A percentile compares a stretch with the other conserved stretches of the same genome.
Conservation (phyloP, 1,284 basidiomycete genomes). For the Sporisorium graminicola region DNA sequence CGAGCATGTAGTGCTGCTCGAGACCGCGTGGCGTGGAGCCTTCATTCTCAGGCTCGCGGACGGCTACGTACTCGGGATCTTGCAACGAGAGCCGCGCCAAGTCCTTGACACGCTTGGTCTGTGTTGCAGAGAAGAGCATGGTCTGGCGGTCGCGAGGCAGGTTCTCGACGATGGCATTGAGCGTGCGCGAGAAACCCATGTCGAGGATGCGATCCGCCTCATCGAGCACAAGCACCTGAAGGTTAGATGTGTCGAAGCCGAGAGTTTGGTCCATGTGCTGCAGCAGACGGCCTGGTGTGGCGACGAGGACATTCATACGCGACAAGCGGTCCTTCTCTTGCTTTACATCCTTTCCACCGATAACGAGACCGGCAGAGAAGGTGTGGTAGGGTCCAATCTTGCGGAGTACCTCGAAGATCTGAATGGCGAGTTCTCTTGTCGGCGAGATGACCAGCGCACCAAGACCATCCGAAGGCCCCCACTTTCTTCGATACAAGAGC, state of each 20-base stretch:
- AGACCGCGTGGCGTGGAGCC: slow-evolving; percentile 78
- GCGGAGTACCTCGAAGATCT: slow-evolving; percentile 95
- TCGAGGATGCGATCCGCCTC: slow-evolving; percentile 97
- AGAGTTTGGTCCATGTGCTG: slow-evolving; percentile 99
- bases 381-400: slow-evolving; percentile 90
- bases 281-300: slow-evolving; percentile 91
- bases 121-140: slow-evolving; percentile 95
- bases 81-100: slow-evolving; percentile 90
- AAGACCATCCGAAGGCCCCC: slow-evolving; percentile 85
- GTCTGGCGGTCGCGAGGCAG: slow-evolving; percentile 78
- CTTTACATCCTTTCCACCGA: slow-evolving; percentile 95
- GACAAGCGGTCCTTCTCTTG: slow-evolving; percentile 84
- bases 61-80: slow-evolving; percentile 81
- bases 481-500: slow-evolving; percentile 79
- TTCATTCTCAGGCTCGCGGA: slow-evolving; percentile 64
- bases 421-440: slow-evolving; percentile 93
- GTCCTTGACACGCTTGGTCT: slow-evolving; percentile 89
- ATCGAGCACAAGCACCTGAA: slow-evolving; percentile 94
- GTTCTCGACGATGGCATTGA: slow-evolving; percentile 90
- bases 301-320: slow-evolving; percentile 96
- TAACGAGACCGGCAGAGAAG: slow-evolving; percentile 94
- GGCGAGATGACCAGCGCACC: slow-evolving; percentile 95
- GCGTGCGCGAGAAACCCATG: slow-evolving; percentile 91
- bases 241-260: slow-evolving; percentile 89
- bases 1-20: slow-evolving; percentile 90